Evolutionary conservation across 768 basidiomycete species (phyloP).

Genomic region (Fibroporia radiculosa): DNA sequence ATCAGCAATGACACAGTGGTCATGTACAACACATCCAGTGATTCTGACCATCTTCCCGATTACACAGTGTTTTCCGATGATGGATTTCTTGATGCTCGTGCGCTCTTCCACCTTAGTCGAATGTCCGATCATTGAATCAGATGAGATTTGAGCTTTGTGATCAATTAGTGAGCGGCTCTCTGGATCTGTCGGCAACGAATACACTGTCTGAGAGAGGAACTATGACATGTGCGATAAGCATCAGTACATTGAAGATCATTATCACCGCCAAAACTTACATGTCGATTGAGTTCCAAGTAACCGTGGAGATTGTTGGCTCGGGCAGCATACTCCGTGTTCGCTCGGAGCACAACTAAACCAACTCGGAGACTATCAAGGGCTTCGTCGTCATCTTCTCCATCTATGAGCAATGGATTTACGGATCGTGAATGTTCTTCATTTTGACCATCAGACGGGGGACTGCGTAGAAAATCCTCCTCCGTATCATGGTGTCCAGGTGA

Average conservation of each 20-base stretch:
- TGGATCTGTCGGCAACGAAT: conserved; percentile 49
- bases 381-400: conserved; percentile 26
- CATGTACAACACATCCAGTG: conserved; percentile 73
- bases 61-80: conserved; percentile 45
- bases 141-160: conserved; percentile 74
- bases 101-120: conserved; percentile 80
- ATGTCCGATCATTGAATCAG: conserved; percentile 73
- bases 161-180: conserved; percentile 67
- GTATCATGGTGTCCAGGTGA: conserved; percentile 10
- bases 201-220: conserved; percentile 48
- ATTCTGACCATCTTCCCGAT: conserved; percentile 70
- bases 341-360: conserved; percentile 53
- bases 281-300: conserved; percentile 76
- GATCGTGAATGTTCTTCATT: conserved; percentile 22
- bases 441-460: conserved; percentile 18
- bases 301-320: conserved; percentile 71
- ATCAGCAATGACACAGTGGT: conserved; percentile 84
- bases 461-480: conserved; percentile 1
- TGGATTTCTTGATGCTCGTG: conserved; percentile 59
- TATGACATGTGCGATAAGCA: conserved; percentile 12
- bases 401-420: conserved; percentile 38
- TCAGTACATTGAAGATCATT: not conserved
- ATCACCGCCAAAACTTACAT: conserved; percentile 56
- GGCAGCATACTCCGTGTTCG: conserved; percentile 46
- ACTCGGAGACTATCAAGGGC: conserved; percentile 48